These are phyloP conservation scores for Nitzschia palea DNA, from an alignment of 108 stramenopile genomes.

Conservation along the genomic window DNA sequence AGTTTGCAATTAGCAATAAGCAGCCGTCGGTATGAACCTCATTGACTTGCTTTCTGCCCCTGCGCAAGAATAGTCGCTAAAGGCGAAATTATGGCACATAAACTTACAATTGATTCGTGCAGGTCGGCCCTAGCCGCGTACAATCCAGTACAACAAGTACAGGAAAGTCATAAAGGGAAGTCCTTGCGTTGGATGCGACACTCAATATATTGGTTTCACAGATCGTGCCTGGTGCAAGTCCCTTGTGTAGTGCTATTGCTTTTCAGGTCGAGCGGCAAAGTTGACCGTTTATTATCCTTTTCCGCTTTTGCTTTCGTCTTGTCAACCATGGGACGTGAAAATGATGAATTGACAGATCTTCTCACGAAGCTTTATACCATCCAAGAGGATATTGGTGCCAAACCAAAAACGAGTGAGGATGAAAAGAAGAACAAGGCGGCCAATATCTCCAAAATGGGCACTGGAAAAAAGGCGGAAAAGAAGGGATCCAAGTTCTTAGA, in stretches of 20 bases:
- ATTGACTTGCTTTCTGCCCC: slow-evolving; percentile 82
- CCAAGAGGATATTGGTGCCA: slow-evolving; percentile 87
- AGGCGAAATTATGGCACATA: slow-evolving; percentile 39
- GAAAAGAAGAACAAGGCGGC: slow-evolving; percentile 74
- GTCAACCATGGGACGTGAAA: slow-evolving; percentile 46
- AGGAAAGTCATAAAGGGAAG: not conserved
- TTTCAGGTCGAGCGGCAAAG: too few relatives aligned
- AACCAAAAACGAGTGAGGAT: slow-evolving; percentile 68
- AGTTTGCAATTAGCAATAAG: slow-evolving; percentile 90
- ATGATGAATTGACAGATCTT: slow-evolving; percentile 78
- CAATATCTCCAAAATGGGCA: slow-evolving; percentile 70
- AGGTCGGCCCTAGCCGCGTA: too few relatives aligned
- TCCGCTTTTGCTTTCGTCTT: too few relatives aligned
- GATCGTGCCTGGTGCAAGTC: too few relatives aligned
- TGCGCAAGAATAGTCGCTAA: slow-evolving; percentile 74
- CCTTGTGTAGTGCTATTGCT: too few relatives aligned
- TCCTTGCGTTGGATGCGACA: too few relatives aligned
- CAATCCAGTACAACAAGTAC: not conserved
- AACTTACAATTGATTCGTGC: slow-evolving; percentile 16
- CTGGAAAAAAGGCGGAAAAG: slow-evolving; percentile 61
- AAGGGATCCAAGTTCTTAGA: slow-evolving; percentile 81
- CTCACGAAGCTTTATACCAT: slow-evolving; percentile 84
- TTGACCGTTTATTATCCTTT: too few relatives aligned
- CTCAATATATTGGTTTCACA: too few relatives aligned
- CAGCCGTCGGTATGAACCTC: slow-evolving; percentile 83